A percentile compares a stretch with the other conserved stretches of the same genome.
Evolutionary conservation across 2,329 filamentous ascomycete genomes (phyloP).

Genomic region (Epichloe gansuensis): DNA sequence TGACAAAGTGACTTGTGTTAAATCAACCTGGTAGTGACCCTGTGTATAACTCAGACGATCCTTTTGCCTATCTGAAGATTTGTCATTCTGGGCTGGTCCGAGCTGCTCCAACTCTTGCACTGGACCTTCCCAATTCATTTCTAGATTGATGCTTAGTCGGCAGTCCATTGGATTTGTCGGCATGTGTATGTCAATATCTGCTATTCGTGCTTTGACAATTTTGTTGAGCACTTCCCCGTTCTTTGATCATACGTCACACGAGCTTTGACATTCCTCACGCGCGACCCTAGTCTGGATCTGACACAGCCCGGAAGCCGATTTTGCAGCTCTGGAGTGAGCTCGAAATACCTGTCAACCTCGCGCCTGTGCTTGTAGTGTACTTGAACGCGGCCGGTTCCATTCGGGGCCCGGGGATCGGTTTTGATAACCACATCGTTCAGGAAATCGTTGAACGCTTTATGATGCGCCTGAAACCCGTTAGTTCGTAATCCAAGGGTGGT

Average conservation of each 20-base stretch:
- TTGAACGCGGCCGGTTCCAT: constrained; percentile 38
- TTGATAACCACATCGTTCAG: constrained; percentile 59
- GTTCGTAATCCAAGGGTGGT: neutral
- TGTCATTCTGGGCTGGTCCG: constrained; percentile 24
- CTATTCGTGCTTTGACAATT: constrained; percentile 85
- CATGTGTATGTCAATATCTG: constrained; percentile 77
- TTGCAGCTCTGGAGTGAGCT: constrained; percentile 50
- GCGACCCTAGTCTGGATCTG: constrained; percentile 41
- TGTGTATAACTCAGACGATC: constrained; percentile 88
- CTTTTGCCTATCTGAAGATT: constrained; percentile 58
- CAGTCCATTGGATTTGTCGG: constrained; percentile 73
- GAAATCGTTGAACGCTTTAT: constrained; percentile 72
- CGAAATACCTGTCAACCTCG: constrained; percentile 76
- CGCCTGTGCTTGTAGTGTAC: constrained; percentile 73
- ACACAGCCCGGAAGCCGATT: constrained; percentile 53
- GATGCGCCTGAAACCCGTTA: constrained; percentile 49
- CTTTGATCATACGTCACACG: constrained; percentile 69
- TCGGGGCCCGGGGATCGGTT: constrained; percentile 41
- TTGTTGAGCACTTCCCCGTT: constrained; percentile 58
- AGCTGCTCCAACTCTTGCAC: constrained; percentile 41
- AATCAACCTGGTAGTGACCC: constrained; percentile 75
- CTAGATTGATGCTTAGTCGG: constrained; percentile 86
- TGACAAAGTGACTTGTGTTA: constrained; percentile 70
- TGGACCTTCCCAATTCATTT: constrained; percentile 73
- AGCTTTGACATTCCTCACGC: constrained; percentile 29